Evolutionary conservation across 75 land plant species (phyloP).

Genomic region (Azolla pinnata): DNA sequence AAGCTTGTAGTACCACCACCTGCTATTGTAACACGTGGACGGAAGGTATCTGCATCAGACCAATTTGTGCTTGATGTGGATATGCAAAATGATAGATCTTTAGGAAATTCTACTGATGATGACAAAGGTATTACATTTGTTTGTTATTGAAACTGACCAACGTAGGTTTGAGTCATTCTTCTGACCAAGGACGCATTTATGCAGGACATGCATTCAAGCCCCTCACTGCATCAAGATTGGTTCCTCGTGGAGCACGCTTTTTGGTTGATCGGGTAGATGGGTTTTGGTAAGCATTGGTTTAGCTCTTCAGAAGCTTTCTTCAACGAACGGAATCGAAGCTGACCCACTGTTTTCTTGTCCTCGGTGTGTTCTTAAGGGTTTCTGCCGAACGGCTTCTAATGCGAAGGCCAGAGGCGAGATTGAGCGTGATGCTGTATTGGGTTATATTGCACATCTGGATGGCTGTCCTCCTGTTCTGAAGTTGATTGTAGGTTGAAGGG

Average conservation of each 20-base stretch:
- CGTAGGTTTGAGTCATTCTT: no score
- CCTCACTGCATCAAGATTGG: slow-evolving; percentile 60
- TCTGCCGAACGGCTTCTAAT: slow-evolving; percentile 75
- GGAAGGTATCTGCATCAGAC: slow-evolving; percentile 49
- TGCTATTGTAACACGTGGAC: slow-evolving; percentile 52
- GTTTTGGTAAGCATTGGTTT: slow-evolving; percentile 50
- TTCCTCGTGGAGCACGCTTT: slow-evolving; percentile 67
- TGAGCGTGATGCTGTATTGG: slow-evolving; percentile 84
- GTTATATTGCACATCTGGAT: slow-evolving; percentile 48
- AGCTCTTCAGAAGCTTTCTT: no score
- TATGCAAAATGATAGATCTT: slow-evolving; percentile 30
- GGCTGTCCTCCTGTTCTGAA: neutral
- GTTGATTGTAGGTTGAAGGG: no score
- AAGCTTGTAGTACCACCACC: slow-evolving; percentile 31
- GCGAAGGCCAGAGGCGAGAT: slow-evolving; percentile 80
- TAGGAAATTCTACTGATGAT: slow-evolving; percentile 63
- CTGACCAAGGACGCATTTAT: no score
- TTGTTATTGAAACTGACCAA: no score
- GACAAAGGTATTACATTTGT: slow-evolving; percentile 70
- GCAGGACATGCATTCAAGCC: slow-evolving; percentile 91
- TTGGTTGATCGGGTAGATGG: slow-evolving; percentile 74
- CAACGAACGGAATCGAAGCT: no score
- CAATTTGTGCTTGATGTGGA: slow-evolving; percentile 77
- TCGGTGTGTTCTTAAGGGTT: slow-evolving; percentile 43
- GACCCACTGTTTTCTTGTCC: neutral